Conservation (phyloP, 129 eudicot species). For the Tanacetum coccineum region DNA sequence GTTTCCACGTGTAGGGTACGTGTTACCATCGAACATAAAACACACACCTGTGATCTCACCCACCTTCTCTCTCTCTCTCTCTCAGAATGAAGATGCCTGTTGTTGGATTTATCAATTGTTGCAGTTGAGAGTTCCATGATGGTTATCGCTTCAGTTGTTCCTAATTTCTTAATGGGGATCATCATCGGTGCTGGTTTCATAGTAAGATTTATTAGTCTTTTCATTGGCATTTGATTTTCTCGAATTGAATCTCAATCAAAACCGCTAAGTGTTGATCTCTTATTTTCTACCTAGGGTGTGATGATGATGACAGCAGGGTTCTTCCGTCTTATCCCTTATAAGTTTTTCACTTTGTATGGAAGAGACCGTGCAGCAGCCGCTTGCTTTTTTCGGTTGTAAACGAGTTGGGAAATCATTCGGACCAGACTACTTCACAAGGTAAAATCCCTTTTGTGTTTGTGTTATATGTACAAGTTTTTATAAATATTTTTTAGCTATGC, state of each 20-base stretch:
- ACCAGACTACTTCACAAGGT: constrained; percentile 31
- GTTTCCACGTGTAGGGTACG: too few relatives aligned
- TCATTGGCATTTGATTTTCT: background rate
- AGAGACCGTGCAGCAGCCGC: constrained; percentile 18
- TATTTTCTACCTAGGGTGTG: constrained; percentile 45
- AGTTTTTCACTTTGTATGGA: background rate
- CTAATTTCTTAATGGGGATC: constrained; percentile 74
- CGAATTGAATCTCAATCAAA: background rate
- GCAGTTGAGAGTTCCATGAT: constrained; percentile 85
- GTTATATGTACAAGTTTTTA: background rate
- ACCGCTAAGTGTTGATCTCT: background rate
- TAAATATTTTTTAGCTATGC: too few relatives aligned
- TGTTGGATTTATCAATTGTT: constrained; percentile 59
- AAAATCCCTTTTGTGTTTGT: constrained; percentile 5
- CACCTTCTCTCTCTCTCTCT: too few relatives aligned
- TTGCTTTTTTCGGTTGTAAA: constrained; percentile 20
- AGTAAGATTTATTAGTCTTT: constrained; percentile 38
- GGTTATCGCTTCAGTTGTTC: constrained; percentile 77
- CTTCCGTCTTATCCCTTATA: constrained; percentile 47
- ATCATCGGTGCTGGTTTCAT: constrained; percentile 74
- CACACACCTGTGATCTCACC: too few relatives aligned
- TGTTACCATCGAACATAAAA: too few relatives aligned
- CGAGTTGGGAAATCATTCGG: constrained; percentile 26
- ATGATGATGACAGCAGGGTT: constrained; percentile 92
- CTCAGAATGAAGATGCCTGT: too few relatives aligned